These are phyloP conservation scores for Passiflora organensis DNA, from an alignment of 345 rosid genomes.

Conservation along the genomic window DNA sequence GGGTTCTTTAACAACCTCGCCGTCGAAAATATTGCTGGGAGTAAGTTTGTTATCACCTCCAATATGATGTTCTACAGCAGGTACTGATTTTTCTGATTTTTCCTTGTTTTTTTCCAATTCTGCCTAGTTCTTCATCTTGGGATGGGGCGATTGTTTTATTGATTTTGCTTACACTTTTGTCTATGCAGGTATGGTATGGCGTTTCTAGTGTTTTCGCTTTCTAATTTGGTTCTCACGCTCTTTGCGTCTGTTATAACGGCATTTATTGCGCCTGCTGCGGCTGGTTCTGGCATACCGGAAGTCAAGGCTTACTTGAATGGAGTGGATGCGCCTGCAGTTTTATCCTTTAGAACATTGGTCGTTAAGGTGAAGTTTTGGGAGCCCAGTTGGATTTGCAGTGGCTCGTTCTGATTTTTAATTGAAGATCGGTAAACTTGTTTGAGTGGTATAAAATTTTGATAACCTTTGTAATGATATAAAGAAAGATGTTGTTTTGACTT, in stretches of 20 bases:
- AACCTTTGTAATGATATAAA: background rate
- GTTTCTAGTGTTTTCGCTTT: constrained; percentile 55
- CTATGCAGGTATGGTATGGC: constrained; percentile 58
- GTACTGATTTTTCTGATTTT: constrained; percentile 17
- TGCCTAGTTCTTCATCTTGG: no score
- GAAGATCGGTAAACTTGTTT: background rate
- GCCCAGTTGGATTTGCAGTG: no score
- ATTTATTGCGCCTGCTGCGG: constrained; percentile 67
- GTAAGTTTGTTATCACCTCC: constrained; percentile 82
- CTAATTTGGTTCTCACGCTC: constrained; percentile 66
- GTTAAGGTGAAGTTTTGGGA: constrained; percentile 47
- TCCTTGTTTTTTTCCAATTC: background rate
- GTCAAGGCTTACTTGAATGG: constrained; percentile 94
- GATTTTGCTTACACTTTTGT: background rate
- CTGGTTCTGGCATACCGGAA: constrained; percentile 97
- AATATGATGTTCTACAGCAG: constrained; percentile 68
- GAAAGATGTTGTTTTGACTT: background rate
- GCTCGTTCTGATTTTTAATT: no score
- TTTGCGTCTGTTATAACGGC: constrained; percentile 66
- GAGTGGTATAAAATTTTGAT: background rate
- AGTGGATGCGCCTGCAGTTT: constrained; percentile 82
- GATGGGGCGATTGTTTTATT: background rate
- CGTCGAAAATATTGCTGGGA: constrained; percentile 81
- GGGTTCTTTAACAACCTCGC: constrained; percentile 84
- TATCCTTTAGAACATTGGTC: constrained; percentile 60